phyloP scores from a whole-genome alignment of 2,329 filamentous ascomycete genomes.

The Mycogone perniciosa region DNA sequence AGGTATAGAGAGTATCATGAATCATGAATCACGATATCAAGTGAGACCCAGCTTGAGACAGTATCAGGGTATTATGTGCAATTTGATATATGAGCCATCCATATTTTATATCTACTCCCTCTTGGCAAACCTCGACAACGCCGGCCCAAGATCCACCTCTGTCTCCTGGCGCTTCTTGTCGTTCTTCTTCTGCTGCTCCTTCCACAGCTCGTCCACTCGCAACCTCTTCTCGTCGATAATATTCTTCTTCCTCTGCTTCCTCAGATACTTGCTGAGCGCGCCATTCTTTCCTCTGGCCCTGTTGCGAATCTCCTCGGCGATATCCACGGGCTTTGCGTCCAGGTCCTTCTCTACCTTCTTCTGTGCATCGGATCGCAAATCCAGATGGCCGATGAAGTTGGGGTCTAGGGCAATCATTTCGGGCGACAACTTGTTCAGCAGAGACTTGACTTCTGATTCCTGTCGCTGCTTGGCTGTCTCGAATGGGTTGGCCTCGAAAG shows the following conservation, averaged over 20 bases:
- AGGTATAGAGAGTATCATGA: not conserved
- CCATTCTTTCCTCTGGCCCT: conserved; percentile 84
- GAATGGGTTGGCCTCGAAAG: conserved; percentile 89
- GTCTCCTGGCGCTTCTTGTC: conserved; percentile 56
- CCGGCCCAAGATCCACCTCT: conserved; percentile 73
- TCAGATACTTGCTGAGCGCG: conserved; percentile 76
- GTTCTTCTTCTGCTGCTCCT: conserved; percentile 62
- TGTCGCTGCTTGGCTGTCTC: conserved; percentile 89
- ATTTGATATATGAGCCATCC: conserved; percentile 5
- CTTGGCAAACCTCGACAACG: conserved; percentile 75
- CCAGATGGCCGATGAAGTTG: conserved; percentile 82
- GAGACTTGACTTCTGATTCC: conserved; percentile 79
- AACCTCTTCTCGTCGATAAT: conserved; percentile 93
- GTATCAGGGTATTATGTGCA: conserved; percentile 16
- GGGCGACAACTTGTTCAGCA: conserved; percentile 91
- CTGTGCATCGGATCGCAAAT: conserved; percentile 73
- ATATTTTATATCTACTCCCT: conserved; percentile 44
- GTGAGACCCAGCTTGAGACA: too few relatives aligned
- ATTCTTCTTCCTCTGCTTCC: conserved; percentile 90
- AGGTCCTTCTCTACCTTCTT: conserved; percentile 71
- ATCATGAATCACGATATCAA: not conserved
- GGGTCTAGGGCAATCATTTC: conserved; percentile 97
- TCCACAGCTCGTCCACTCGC: conserved; percentile 76
- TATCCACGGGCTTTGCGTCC: conserved; percentile 57
- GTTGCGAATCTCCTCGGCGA: conserved; percentile 62